These are phyloP conservation scores for Coriaria nepalensis DNA, from an alignment of 306 rosid species.

Conservation along the genomic window DNA sequence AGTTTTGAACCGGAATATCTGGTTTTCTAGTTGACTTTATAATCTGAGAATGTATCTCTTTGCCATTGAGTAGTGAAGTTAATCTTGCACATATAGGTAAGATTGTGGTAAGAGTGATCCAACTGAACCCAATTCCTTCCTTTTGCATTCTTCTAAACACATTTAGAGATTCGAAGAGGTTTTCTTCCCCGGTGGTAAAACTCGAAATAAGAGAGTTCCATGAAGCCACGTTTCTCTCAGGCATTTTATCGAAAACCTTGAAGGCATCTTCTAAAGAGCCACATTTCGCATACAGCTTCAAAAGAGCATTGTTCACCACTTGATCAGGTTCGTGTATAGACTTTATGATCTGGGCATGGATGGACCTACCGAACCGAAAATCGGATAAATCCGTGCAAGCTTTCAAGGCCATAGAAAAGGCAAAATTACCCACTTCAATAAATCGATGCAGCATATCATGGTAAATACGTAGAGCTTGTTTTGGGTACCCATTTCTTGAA, in stretches of 20 bases:
- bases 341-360: conserved; percentile 43
- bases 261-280: conserved; percentile 28
- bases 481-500: conserved; percentile 27
- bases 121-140: conserved; percentile 36
- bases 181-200: conserved; percentile 18
- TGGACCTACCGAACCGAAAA: conserved; percentile 28
- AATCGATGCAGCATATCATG: conserved; percentile 28
- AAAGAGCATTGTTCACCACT: conserved; percentile 45
- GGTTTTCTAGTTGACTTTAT: conserved; percentile 34
- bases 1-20: conserved; percentile 35
- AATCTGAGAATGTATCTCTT: conserved; percentile 52
- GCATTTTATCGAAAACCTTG: conserved; percentile 45
- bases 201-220: conserved; percentile 47
- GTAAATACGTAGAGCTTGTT: conserved; percentile 32
- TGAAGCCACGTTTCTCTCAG: conserved; percentile 41
- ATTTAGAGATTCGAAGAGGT: conserved; percentile 20
- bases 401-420: conserved; percentile 40
- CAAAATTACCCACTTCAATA: conserved; percentile 30
- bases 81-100: conserved; percentile 29
- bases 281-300: conserved; percentile 21
- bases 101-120: conserved; percentile 43
- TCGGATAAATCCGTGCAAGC: conserved; percentile 23
- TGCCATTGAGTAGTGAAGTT: conserved; percentile 40
- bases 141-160: conserved; percentile 39
- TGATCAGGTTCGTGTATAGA: conserved; percentile 35